Evolutionary conservation across 208 protist genomes (phyloP).

Genomic region (Phytomonas francai): DNA sequence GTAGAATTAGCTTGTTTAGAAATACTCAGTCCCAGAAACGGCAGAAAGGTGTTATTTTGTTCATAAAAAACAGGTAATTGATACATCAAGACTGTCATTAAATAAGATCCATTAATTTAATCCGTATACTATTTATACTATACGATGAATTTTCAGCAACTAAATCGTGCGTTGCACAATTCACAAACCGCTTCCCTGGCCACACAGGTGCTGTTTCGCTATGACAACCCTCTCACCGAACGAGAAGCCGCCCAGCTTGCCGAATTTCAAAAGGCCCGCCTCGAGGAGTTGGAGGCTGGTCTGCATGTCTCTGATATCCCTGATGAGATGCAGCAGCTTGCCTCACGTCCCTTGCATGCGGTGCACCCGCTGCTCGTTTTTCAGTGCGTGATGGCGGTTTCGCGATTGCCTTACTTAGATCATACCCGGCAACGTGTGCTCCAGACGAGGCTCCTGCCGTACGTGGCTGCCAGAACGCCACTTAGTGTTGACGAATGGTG

Average conservation of each 20-base stretch:
- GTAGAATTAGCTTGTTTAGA: background rate
- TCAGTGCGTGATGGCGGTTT: slow-evolving; percentile 55
- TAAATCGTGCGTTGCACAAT: slow-evolving; percentile 2
- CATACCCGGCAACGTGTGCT: slow-evolving; percentile 42
- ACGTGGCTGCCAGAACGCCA: slow-evolving; percentile 29
- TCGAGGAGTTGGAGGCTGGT: slow-evolving; percentile 53
- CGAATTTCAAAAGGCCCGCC: slow-evolving; percentile 30
- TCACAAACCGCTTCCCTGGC: slow-evolving; percentile 14
- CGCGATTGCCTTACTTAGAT: slow-evolving; percentile 43
- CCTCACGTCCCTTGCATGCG: slow-evolving; percentile 36
- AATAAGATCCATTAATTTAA: background rate
- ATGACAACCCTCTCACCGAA: slow-evolving; percentile 68
- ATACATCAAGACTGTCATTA: background rate
- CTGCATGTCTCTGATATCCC: slow-evolving; percentile 36
- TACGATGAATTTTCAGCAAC: background rate
- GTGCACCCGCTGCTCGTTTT: slow-evolving; percentile 50
- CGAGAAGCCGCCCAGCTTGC: slow-evolving; percentile 50
- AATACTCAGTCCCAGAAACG: background rate
- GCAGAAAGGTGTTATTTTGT: background rate
- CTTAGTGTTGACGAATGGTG: slow-evolving; percentile 54
- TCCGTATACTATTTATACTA: background rate
- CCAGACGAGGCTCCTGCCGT: slow-evolving; percentile 51
- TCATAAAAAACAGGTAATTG: background rate
- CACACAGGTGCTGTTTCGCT: slow-evolving; percentile 48
- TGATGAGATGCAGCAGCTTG: slow-evolving; percentile 34